These are phyloP conservation scores for Sphaerulina vaccinii DNA, from an alignment of 2,329 filamentous ascomycete genomes.

Conservation along the genomic window DNA sequence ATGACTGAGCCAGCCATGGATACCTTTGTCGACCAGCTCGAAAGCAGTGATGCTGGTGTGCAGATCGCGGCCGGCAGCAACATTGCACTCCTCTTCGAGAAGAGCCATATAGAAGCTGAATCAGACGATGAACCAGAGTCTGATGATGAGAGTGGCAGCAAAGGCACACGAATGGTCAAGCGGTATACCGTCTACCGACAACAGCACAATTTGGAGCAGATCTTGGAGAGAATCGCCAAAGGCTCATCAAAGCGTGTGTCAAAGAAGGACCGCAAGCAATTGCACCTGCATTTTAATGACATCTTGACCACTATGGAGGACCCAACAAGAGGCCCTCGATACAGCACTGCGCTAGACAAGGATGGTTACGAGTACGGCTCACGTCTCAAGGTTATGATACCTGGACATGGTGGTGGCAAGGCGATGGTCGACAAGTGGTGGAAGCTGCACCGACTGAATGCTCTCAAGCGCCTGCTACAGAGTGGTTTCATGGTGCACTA, in stretches of 20 bases:
- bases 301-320: conserved; percentile 66
- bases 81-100: conserved; percentile 81
- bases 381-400: conserved; percentile 61
- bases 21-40: conserved; percentile 80
- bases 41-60: conserved; percentile 68
- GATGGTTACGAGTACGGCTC: conserved; percentile 62
- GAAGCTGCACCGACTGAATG: conserved; percentile 65
- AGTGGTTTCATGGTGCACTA: conserved; percentile 64
- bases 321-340: conserved; percentile 64
- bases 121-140: conserved; percentile 52
- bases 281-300: conserved; percentile 66
- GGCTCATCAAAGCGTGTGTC: conserved; percentile 61
- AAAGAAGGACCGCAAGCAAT: conserved; percentile 64
- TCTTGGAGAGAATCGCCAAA: conserved; percentile 59
- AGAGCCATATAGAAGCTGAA: conserved; percentile 59
- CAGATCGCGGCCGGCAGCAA: conserved; percentile 76
- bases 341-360: conserved; percentile 62
- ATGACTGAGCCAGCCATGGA: conserved; percentile 72
- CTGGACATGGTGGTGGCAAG: conserved; percentile 52
- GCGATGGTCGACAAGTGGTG: conserved; percentile 71
- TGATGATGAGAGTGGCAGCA: conserved; percentile 48
- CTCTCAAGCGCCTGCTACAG: conserved; percentile 60
- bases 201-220: conserved; percentile 59
- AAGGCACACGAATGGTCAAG: conserved; percentile 51
- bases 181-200: conserved; percentile 68